Base-by-base conservation (phyloP, 805 yeast species). In the Saccharomycopsis guyanensis region DNA sequence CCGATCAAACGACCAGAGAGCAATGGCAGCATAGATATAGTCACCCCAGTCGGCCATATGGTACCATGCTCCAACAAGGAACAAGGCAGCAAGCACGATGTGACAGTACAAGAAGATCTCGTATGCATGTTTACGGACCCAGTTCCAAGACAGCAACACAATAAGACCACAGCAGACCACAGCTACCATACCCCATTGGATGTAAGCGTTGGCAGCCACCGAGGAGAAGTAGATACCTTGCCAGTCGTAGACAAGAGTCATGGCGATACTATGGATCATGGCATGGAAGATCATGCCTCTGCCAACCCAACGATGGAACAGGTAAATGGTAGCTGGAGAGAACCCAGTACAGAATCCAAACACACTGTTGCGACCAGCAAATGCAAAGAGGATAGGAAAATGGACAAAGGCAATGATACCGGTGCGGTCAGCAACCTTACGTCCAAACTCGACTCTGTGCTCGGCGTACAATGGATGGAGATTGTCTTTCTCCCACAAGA, bases 341-440 rank as follows among this genome's bases (percentile, higher is more conserved):
- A 84, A 70, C 2, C 89, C 86, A 1, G 88, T 73, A 3, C 80
- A 45, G 57, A 64, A 66, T 51, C 75, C 72, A 56, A 85, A 66
- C 18, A 86, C 76, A 57, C 82, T 85, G 60, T 85, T 86, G 56
- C 93, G 68, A 25, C 82, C 82, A 3, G 86, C 86, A 60, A 84
- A 80, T 46, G 82, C 62, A 50, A 76, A 72, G 15, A 78, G 59
- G 4, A 72, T 58, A 0, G 93, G 91, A 47, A 80, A 68, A 41
- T 78, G 48, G 44, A 73, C 75, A 33, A 75, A 60, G 2, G 73
- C 61, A 60, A 75, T 62, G 16, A 76, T 46, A 40, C 74, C 82
- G 4, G 75, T 63, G 60, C 86, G 68, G 58, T 76, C 80, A 36
- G 75, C 78, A 15, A 80, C 19, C 12, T 20, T 8, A 33, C 43